Conservation (phyloP, 2,329 filamentous ascomycete species). For the Furcasterigmium sp. region DNA sequence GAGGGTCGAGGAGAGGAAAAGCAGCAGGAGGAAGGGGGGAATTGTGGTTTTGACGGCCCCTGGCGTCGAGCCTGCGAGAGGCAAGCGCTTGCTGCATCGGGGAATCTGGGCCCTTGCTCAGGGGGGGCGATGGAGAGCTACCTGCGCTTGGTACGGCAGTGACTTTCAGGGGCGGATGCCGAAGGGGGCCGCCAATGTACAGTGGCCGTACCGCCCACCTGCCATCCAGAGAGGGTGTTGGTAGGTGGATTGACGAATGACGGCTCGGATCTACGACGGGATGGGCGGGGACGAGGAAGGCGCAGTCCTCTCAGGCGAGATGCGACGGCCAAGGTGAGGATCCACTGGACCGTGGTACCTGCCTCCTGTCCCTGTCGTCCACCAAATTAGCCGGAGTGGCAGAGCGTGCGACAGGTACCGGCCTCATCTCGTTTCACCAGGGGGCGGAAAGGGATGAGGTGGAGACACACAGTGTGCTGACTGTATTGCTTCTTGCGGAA, state of each 20-base stretch:
- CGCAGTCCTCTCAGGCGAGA: background rate
- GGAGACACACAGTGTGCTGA: no score
- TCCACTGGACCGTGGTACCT: background rate
- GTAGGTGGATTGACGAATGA: background rate
- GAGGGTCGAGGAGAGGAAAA: background rate
- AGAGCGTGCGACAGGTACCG: background rate
- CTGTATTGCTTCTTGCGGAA: no score
- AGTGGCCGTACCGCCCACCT: no score
- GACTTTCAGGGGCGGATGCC: background rate
- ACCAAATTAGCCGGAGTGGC: background rate
- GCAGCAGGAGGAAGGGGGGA: background rate
- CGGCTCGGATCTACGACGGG: background rate
- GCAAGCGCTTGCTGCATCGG: background rate
- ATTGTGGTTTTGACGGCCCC: conserved; percentile 1
- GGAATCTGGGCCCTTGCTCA: background rate
- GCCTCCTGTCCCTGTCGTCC: background rate
- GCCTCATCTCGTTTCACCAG: conserved; percentile 5
- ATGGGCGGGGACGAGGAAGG: background rate
- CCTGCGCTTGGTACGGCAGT: background rate
- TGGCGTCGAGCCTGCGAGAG: background rate
- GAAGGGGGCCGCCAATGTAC: background rate
- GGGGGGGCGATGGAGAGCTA: background rate
- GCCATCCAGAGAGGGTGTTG: background rate
- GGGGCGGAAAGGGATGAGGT: background rate
- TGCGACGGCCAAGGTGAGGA: background rate